These are phyloP conservation scores for Globisporangium middletonii DNA, from an alignment of 352 stramenopile genomes.

Conservation along the genomic window DNA sequence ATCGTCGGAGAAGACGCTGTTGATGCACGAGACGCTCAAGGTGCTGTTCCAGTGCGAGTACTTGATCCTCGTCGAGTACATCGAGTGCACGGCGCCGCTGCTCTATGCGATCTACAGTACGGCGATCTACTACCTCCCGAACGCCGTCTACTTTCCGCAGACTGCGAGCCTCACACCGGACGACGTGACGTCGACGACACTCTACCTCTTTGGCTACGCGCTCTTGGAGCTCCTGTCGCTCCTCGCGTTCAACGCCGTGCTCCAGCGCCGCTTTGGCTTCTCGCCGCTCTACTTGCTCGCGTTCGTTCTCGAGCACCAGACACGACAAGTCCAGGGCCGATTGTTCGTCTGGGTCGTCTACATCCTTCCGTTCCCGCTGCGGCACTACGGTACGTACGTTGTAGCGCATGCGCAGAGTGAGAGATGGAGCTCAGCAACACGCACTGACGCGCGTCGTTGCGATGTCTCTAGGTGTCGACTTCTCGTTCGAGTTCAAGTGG, in stretches of 20 bases:
- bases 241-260: slow-evolving; percentile 5
- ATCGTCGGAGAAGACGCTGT: background rate
- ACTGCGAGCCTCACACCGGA: slow-evolving; percentile 6
- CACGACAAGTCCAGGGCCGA: slow-evolving; percentile 11
- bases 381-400: slow-evolving; percentile 18
- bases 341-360: slow-evolving; percentile 26
- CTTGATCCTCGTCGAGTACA: slow-evolving; percentile 26
- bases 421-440: background rate
- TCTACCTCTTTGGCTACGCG: slow-evolving; percentile 15
- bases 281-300: slow-evolving; percentile 23
- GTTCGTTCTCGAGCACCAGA: slow-evolving; percentile 37
- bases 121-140: slow-evolving; percentile 21
- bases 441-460: background rate
- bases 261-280: slow-evolving; percentile 18
- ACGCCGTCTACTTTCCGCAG: slow-evolving; percentile 16
- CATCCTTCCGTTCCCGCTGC: slow-evolving; percentile 21
- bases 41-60: slow-evolving; percentile 34
- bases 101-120: slow-evolving; percentile 13
- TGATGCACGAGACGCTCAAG: slow-evolving; percentile 12
- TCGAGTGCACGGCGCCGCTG: slow-evolving; percentile 13
- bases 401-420: background rate
- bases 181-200: slow-evolving; percentile 3
- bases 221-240: slow-evolving; percentile 22
- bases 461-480: slow-evolving; percentile 9
- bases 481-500: slow-evolving; percentile 4